Evolutionary conservation across 2,329 filamentous ascomycete genomes (phyloP), one percentile per base, ranked within the genome.

Genomic region (Xylariaceae sp.): DNA sequence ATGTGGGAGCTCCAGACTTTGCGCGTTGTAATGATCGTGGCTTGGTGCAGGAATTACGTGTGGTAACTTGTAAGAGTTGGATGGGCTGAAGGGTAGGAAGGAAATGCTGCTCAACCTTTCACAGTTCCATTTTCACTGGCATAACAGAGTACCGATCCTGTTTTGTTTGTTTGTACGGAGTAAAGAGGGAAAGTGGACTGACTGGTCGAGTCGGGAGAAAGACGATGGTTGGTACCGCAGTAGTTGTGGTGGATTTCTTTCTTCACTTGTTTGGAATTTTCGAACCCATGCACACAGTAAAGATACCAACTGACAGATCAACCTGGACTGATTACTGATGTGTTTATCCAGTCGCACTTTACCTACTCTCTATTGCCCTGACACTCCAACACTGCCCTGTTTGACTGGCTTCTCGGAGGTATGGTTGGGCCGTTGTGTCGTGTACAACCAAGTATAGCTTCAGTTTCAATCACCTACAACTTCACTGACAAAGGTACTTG

Each of bases 31-130:
- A 47, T 48, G 47, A 42, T 46, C 47, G 54, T 50, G 43, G 49
- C 49, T 50, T 49, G 51, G 48, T 50, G 38, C 45, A 48, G 44
- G 42, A 42, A 41, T n/a, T n/a, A n/a, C n/a, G n/a, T n/a, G n/a
- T n/a, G n/a, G n/a, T n/a, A 32, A 37, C 46, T 38, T 27, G 36
- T 13, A 41, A 48, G 38, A 47, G 44, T 44, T 38, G 36, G 40
- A 17, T 29, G n/a, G n/a, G n/a, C n/a, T 31, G 11, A 29, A 5
- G 8, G 34, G 18, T 15, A n/a, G 40, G 41, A 37, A 36, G 39
- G 34, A 19, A 43, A 39, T 35, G 26, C 31, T 15, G 45, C 31
- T 43, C 30, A 39, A 41, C 21, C 14, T n/a, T 18, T 40, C 40
- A 41, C 27, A 33, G 19, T 38, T 31, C 19, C 18, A 21, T 31